phyloP scores from a whole-genome alignment of 1,139 yeast genomes.

The Zygosaccharomyces sapae region DNA sequence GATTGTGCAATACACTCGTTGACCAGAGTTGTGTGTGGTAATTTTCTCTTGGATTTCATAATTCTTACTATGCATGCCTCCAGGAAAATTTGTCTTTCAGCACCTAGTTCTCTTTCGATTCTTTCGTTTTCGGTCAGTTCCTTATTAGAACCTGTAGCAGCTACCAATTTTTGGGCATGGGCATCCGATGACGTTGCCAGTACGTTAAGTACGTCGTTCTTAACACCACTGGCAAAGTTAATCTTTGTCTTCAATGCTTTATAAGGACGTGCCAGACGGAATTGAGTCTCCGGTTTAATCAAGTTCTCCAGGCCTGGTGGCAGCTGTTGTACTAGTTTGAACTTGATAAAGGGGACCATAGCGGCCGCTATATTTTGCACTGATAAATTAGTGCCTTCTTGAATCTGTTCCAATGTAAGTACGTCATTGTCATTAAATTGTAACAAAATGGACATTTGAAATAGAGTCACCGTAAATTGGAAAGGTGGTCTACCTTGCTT shows the following conservation, averaged over 20 bases:
- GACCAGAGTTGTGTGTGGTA: conserved; percentile 74
- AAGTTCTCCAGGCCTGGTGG: conserved; percentile 53
- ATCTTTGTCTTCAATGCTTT: conserved; percentile 80
- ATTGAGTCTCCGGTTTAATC: conserved; percentile 52
- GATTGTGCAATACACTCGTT: conserved; percentile 89
- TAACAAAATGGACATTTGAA: conserved; percentile 79
- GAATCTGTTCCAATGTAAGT: conserved; percentile 58
- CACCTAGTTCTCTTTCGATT: conserved; percentile 78
- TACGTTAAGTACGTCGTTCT: conserved; percentile 48
- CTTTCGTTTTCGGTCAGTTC: conserved; percentile 60
- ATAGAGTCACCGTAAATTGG: conserved; percentile 72
- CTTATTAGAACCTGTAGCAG: conserved; percentile 11
- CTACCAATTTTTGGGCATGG: conserved; percentile 12
- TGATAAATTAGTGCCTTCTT: conserved; percentile 65
- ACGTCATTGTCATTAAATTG: conserved; percentile 67
- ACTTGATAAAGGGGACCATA: conserved; percentile 72
- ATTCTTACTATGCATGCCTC: conserved; percentile 94
- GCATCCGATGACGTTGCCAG: conserved; percentile 15
- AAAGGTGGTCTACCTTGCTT: conserved; percentile 82
- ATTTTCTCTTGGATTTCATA: conserved; percentile 85
- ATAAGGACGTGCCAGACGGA: conserved; percentile 74
- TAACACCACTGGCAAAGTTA: conserved; percentile 79
- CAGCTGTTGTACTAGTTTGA: conserved; percentile 63
- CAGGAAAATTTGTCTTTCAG: conserved; percentile 78
- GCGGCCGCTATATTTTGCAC: conserved; percentile 67